Conservation (phyloP, 176 grass and related monocot genomes). For the Puccinellia tenuiflora region DNA sequence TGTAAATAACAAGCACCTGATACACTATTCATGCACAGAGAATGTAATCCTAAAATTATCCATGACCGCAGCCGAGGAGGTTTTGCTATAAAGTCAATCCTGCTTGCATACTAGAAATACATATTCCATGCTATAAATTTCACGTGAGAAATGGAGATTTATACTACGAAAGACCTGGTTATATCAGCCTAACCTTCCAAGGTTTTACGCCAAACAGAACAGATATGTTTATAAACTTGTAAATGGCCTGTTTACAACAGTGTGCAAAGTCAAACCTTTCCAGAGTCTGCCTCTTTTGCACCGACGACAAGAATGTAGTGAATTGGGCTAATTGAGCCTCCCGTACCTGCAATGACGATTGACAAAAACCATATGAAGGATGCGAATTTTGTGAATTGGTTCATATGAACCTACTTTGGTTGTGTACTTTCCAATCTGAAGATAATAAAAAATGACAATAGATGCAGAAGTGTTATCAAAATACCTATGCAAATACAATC, state of each 20-base stretch:
- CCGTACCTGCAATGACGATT: slow-evolving; percentile 51
- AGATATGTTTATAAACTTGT: neutral
- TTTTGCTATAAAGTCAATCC: neutral
- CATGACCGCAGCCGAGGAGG: neutral
- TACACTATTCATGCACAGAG: neutral
- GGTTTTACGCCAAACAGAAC: neutral
- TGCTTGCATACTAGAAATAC: neutral
- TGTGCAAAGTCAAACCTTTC: slow-evolving; percentile 44
- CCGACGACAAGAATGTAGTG: slow-evolving; percentile 96
- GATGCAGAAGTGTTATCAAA: neutral
- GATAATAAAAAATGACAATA: too few relatives aligned
- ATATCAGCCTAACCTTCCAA: neutral
- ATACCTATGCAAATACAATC: too few relatives aligned
- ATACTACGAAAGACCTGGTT: neutral
- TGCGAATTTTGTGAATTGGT: neutral
- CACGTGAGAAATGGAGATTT: neutral
- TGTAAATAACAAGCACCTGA: neutral
- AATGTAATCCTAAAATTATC: neutral
- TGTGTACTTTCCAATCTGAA: too few relatives aligned
- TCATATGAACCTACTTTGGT: too few relatives aligned
- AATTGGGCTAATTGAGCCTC: slow-evolving; percentile 90
- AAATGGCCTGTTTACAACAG: neutral
- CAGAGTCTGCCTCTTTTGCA: slow-evolving; percentile 70
- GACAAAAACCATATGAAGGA: neutral
- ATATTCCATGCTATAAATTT: neutral